phyloP scores from a whole-genome alignment of 768 basidiomycete genomes.

The Rhizopogon vinicolor region DNA sequence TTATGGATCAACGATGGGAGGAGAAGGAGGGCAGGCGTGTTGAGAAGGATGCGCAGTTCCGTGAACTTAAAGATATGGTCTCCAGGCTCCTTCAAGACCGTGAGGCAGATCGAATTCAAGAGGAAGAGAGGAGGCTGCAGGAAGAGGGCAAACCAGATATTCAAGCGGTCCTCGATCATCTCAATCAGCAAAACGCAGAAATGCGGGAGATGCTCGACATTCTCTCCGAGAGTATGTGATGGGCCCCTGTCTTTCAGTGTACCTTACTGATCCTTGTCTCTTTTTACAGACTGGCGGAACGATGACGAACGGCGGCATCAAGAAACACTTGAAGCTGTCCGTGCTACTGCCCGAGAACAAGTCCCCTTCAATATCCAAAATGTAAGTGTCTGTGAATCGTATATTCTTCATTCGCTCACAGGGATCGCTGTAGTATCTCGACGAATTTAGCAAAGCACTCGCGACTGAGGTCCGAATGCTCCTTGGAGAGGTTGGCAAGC shows the following conservation, averaged over 20 bases:
- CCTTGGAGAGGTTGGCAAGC: conserved; percentile 76
- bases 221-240: conserved; percentile 50
- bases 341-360: conserved; percentile 67
- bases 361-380: conserved; percentile 82
- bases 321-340: conserved; percentile 64
- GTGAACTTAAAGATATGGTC: conserved; percentile 59
- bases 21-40: conserved; percentile 56
- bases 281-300: conserved; percentile 55
- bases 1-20: conserved; percentile 58
- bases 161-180: conserved; percentile 55
- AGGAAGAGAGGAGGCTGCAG: conserved; percentile 49
- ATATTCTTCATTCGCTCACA: conserved; percentile 1
- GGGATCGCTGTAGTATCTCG: conserved; percentile 54
- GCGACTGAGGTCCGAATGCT: conserved; percentile 82
- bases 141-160: conserved; percentile 59
- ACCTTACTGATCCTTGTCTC: neutral
- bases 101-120: conserved; percentile 43
- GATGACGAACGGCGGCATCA: conserved; percentile 62
- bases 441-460: conserved; percentile 83
- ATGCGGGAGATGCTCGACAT: conserved; percentile 50
- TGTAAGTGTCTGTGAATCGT: conserved; percentile 37
- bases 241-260: neutral
- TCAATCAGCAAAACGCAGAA: conserved; percentile 55
- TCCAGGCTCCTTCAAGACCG: conserved; percentile 53
- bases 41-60: conserved; percentile 53